A percentile compares a stretch with the other conserved stretches of the same genome.
phyloP scores from a whole-genome alignment of 768 basidiomycete genomes.

The Tricholoma flavovirens region DNA sequence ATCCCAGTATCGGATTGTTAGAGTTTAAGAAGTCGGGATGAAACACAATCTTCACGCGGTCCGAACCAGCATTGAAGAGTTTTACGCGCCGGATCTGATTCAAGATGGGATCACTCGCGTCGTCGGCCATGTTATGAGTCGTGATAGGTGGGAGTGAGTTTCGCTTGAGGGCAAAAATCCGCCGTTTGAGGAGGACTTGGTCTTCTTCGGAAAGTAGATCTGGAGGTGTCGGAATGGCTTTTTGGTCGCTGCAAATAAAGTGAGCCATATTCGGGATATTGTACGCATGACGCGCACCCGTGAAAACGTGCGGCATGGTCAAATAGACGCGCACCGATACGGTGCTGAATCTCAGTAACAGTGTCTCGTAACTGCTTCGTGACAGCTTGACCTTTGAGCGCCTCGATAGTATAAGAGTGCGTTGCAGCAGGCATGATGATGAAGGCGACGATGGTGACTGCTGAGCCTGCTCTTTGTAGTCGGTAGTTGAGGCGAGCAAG shows the following conservation, averaged over 20 bases:
- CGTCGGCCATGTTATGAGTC: slow-evolving; percentile 99
- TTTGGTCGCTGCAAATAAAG: slow-evolving; percentile 47
- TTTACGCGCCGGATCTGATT: slow-evolving; percentile 93
- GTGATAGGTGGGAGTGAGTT: slow-evolving; percentile 91
- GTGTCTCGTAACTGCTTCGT: slow-evolving; percentile 96
- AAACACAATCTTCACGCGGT: slow-evolving; percentile 96
- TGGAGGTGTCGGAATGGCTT: slow-evolving; percentile 42
- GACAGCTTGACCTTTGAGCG: slow-evolving; percentile 93
- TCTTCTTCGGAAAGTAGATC: slow-evolving; percentile 87
- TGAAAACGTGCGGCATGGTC: slow-evolving; percentile 92
- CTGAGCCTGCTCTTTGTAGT: slow-evolving; percentile 54
- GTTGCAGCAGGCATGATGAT: slow-evolving; percentile 98
- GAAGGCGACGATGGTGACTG: slow-evolving; percentile 90
- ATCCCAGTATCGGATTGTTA: slow-evolving; percentile 93
- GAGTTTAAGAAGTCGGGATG: slow-evolving; percentile 98
- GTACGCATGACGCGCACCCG: slow-evolving; percentile 48
- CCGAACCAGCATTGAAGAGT: slow-evolving; percentile 81
- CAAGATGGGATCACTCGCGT: slow-evolving; percentile 85
- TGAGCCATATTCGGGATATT: not conserved
- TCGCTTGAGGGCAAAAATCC: slow-evolving; percentile 94
- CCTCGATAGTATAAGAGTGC: slow-evolving; percentile 95
- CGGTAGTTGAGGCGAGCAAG: slow-evolving; percentile 73
- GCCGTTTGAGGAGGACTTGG: slow-evolving; percentile 89
- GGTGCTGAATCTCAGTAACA: slow-evolving; percentile 90
- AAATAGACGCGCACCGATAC: slow-evolving; percentile 87